Evolutionary conservation across 768 basidiomycete genomes (phyloP).

Genomic region (Agrocybe praecox): DNA sequence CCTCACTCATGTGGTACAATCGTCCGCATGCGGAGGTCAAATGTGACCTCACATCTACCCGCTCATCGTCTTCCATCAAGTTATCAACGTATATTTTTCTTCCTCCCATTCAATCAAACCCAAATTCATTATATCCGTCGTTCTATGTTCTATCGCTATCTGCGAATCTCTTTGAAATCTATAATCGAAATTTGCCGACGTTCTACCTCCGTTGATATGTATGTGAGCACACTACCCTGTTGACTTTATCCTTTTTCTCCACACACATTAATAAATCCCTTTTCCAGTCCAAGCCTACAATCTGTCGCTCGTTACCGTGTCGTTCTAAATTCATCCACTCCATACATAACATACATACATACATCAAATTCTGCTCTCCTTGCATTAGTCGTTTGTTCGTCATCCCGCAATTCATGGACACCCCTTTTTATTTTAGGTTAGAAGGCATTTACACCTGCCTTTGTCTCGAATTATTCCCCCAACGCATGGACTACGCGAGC

Average conservation of each 20-base stretch:
- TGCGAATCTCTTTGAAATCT: slow-evolving; percentile 5
- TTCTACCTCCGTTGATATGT: slow-evolving; percentile 20
- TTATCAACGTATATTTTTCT: neutral
- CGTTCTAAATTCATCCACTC: slow-evolving; percentile 6
- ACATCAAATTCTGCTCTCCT: neutral
- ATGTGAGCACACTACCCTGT: slow-evolving; percentile 1
- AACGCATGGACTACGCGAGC: neutral
- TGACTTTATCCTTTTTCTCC: slow-evolving; percentile 1
- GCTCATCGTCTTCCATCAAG: slow-evolving; percentile 2
- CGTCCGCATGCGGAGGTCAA: neutral
- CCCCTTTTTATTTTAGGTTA: slow-evolving; percentile 13
- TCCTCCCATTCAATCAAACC: neutral
- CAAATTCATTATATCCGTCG: slow-evolving; percentile 8
- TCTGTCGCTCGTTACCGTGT: slow-evolving; percentile 11
- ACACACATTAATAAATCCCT: slow-evolving; percentile 9
- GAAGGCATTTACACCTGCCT: slow-evolving; percentile 1
- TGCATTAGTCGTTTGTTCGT: slow-evolving; percentile 2
- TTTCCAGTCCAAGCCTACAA: slow-evolving; percentile 7
- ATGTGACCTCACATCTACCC: neutral
- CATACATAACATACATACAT: neutral
- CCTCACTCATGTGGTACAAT: neutral
- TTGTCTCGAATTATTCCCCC: neutral
- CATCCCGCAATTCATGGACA: slow-evolving; percentile 16
- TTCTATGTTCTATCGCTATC: slow-evolving; percentile 10
- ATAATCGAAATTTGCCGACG: slow-evolving; percentile 17